Evolutionary conservation across 1,284 basidiomycete genomes (phyloP), one percentile per base, ranked within the genome.

Genomic region (Fomes fomentarius): DNA sequence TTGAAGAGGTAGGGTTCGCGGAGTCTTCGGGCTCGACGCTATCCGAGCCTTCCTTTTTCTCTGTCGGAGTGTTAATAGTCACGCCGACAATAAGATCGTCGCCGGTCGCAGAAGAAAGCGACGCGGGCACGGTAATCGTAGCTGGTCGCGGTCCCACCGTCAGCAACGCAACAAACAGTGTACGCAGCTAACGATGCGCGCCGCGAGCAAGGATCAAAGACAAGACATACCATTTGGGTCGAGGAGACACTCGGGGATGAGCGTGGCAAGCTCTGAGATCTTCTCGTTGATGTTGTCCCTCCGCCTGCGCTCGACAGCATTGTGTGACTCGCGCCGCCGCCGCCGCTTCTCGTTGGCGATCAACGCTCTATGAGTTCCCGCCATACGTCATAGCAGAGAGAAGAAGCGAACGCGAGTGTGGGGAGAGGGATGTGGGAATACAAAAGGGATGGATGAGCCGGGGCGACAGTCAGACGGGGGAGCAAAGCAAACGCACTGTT

Each of bases 211-310:
- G 30, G 30, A 41, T 22, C 49, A 31, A 47, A 17, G 41, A 19
- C 12, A 40, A 25, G 11, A 67, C 72, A 48, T 60, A 76, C 76
- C 76, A 54, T 75, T 78, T 42, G 79, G 78, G 63, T 92, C 89
- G 40, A 93, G 75, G 71, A 92, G 76, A 64, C 86, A 86, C 69
- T 93, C 92, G 2, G 94, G 94, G 56, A 96, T 89, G 49, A 96
- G 77, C 22, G 89, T 89, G 15, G 93, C 91, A 1, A 96, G 81
- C 70, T 96, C 94, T 41, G 84, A 83, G 63, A 96, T 96, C 72
- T 92, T 91, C 75, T 96, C 94, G 72, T 96, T 96, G 71, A 96
- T 96, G 69, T 94, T 95, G 69, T 96, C 94, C 42, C 94, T 73
- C 49, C 94, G 71, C 25, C 94, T 75, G 17, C 94, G 79, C 75